Base-by-base conservation (phyloP, 177 flowering plant species). In the Telopea speciosissima region DNA sequence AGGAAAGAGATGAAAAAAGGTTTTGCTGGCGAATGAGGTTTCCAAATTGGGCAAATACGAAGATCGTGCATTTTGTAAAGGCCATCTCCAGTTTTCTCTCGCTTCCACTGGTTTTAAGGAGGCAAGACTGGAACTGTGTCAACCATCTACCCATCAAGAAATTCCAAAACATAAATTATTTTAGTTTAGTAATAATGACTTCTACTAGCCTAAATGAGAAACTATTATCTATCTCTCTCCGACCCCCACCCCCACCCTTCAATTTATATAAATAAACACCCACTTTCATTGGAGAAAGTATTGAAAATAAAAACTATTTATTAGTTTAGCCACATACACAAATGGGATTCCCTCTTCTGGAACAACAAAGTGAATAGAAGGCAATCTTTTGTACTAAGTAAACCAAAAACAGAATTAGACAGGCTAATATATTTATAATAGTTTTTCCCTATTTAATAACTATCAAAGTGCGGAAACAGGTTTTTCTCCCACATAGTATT, bases 1-100 rank as follows among this genome's bases (percentile, higher is more conserved):
- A 16, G n/a, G 58, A 12, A 61, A 69, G 59, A 61, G 21, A 24
- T 4, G 21, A 59, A n/a, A 59, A 70, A 42, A 23, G 17, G 23
- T 5, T 63, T 70, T 49, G 9, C 5, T 14, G 58, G 19, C n/a
- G 19, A 23, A 10, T 26, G 11, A 52, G 25, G 62, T 63, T 75
- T 61, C 74, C 71, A 23, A 33, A 70, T 61, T 31, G 24, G 62
- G 71, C 67, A 70, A 63, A 23, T 3, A 36, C 40, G 40, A 21
- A 36, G 64, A 67, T 25, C 28, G 13, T 22, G 58, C 74, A 62
- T 54, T 67, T 68, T 62, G 26, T 22, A 45, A 71, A 52, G 71
- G 26, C 28, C 24, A 60, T 17, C 28, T 21, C 44, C 64, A 4
- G 26, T 58, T 59, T 59, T 62, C 24, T 26, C 31, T 62, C 17